Conservation (phyloP, 768 basidiomycete genomes). For the Auricularia auricula-judae region DNA sequence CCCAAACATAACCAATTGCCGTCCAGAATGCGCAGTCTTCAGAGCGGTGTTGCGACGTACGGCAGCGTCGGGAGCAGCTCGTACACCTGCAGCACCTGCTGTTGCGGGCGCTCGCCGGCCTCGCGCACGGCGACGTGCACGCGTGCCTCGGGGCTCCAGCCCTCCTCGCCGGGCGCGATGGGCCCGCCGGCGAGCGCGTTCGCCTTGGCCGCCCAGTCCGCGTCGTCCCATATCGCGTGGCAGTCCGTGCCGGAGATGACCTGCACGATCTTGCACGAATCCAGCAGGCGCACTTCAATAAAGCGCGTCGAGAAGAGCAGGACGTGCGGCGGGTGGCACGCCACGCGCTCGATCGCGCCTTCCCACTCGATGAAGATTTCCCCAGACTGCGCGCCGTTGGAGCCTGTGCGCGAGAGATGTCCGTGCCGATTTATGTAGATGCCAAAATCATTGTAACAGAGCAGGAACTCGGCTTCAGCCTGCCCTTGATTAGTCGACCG, state of each 20-base stretch:
- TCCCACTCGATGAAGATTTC: constrained; percentile 30
- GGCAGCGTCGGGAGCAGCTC: neutral
- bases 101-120: neutral
- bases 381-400: constrained; percentile 12
- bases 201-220: neutral
- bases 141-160: neutral
- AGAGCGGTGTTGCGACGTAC: neutral
- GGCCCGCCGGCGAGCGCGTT: neutral
- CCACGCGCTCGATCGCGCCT: constrained; percentile 25
- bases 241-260: constrained; percentile 18
- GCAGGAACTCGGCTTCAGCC: constrained; percentile 29
- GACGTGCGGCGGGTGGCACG: constrained; percentile 28
- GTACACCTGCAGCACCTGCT: neutral
- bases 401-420: constrained; percentile 13
- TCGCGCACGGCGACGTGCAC: neutral
- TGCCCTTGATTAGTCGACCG: neutral
- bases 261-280: constrained; percentile 14
- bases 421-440: constrained; percentile 31
- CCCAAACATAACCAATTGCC: no score
- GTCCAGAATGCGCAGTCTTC: neutral
- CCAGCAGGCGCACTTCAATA: constrained; percentile 25
- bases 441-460: constrained; percentile 29
- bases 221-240: constrained; percentile 26
- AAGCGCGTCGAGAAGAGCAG: constrained; percentile 24
- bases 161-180: constrained; percentile 1